A percentile compares a stretch with the other conserved stretches of the same genome.
Conservation (phyloP, 2,329 filamentous ascomycete genomes). For the Parastagonospora avenae region DNA sequence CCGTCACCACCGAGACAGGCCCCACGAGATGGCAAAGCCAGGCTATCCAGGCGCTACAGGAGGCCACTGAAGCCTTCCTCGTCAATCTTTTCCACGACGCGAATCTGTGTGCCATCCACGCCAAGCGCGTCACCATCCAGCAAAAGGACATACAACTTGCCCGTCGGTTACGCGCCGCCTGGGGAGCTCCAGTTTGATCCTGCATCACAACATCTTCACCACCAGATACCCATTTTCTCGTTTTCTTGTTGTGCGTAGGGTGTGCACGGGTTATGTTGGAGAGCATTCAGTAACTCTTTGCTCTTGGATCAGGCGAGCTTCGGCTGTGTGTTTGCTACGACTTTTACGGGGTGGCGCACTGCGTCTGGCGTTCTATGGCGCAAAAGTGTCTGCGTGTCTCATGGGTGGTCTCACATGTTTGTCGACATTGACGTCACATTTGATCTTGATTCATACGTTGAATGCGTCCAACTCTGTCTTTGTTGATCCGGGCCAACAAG, state of each 20-base stretch:
- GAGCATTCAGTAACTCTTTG: not conserved
- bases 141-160: constrained; percentile 97
- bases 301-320: too few relatives aligned
- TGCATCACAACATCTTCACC: not conserved
- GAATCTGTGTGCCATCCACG: constrained; percentile 98
- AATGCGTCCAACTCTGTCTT: not conserved
- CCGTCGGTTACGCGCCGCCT: constrained; percentile 85
- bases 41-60: constrained; percentile 95
- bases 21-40: constrained; percentile 85
- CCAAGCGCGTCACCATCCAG: constrained; percentile 99
- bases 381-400: not conserved
- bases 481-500: not conserved
- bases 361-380: constrained; percentile 2
- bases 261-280: not conserved
- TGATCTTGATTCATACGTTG: not conserved
- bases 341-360: not conserved
- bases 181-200: constrained; percentile 46
- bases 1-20: constrained; percentile 70
- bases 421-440: not conserved
- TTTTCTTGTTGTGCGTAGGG: constrained; percentile 3
- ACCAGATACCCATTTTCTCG: constrained; percentile 14
- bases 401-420: not conserved
- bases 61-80: constrained; percentile 98
- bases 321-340: too few relatives aligned
- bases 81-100: constrained; percentile 98